Evolutionary conservation across 208 protist genomes (phyloP), one percentile per base, ranked within the genome.

Genomic region (Porcisia hertigi): DNA sequence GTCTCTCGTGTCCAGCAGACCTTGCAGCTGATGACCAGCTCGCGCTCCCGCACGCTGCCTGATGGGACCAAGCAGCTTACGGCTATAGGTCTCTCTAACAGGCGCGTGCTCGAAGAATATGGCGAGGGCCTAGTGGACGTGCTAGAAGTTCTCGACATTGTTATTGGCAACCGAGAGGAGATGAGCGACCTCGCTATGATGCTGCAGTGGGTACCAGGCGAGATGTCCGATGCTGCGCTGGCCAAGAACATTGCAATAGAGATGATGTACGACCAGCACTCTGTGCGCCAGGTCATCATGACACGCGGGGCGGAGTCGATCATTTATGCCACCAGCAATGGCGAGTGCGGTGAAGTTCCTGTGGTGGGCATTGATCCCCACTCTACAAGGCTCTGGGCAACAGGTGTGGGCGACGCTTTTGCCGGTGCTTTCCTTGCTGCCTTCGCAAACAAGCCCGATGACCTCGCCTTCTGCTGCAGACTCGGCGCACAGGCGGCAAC

Each of bases 321-420:
- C 58, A 14, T 98, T 16, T 90, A 98, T 55, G 92, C 80, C 64
- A 78, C 71, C 1, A 81, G 78, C 49, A 81, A 82, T 3, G 77
- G 80, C 0, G 41, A 67, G 11, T 30, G 47, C 0, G 73, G 73
- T 5, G 75, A 79, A 58, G 89, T 90, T 39, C 52, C 59, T 18
- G 89, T 94, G 52, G 41, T 77, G 14, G 69, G 96, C 30, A 54
- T 43, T 36, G 41, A 47, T 1, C 81, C 90, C 23, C 62, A 92
- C 36, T 96, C 97, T 54, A 86, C 97, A 23, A 97, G 98, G 67
- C 36, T 78, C 25, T 16, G 43, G 71, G 85, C 87, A 25, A 98
- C 98, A 47, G 98, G 95, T 57, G 96, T 94, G 34, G 97, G 97
- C 43, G 98, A 99, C 75, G 86, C 92, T 52, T 99, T 99, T 71